phyloP scores from a whole-genome alignment of 2,329 filamentous ascomycete species.

The Sclerotinia minor region DNA sequence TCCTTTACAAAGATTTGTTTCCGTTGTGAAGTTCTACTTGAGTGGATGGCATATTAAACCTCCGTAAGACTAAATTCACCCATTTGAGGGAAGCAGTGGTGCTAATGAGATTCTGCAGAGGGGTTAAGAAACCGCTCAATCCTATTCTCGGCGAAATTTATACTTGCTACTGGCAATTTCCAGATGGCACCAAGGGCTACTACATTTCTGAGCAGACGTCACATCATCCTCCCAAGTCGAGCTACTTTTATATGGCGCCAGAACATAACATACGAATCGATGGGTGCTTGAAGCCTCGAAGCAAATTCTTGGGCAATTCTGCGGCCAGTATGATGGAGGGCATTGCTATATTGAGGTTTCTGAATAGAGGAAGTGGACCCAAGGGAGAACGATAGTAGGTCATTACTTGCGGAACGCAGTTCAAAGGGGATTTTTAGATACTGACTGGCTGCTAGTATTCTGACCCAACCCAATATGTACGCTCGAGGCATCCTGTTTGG shows the following conservation, averaged over 20 bases:
- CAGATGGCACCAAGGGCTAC: conserved; percentile 81
- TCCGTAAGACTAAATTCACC: conserved; percentile 59
- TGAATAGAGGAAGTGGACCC: conserved; percentile 71
- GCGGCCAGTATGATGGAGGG: conserved; percentile 98
- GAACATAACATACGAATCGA: conserved; percentile 94
- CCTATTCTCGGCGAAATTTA: conserved; percentile 94
- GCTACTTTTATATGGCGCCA: conserved; percentile 98
- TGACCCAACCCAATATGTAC: conserved; percentile 99
- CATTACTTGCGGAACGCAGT: too few species aligned
- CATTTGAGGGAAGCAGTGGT: neutral
- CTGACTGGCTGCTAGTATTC: conserved; percentile 49
- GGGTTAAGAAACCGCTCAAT: conserved; percentile 97
- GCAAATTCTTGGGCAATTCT: conserved; percentile 94
- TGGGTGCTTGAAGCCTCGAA: conserved; percentile 89
- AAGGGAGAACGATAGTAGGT: conserved; percentile 72
- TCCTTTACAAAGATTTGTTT: conserved; percentile 83
- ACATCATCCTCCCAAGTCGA: conserved; percentile 96
- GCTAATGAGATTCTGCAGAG: conserved; percentile 52
- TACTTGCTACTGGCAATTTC: conserved; percentile 93
- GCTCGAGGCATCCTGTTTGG: conserved; percentile 94
- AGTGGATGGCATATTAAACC: conserved; percentile 99
- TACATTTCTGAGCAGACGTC: conserved; percentile 98
- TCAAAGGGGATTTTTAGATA: neutral
- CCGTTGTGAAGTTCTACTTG: conserved; percentile 96
- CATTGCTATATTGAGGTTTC: conserved; percentile 78